Base-by-base conservation (phyloP, 768 basidiomycete species). In the Aureoboletus auriporus region DNA sequence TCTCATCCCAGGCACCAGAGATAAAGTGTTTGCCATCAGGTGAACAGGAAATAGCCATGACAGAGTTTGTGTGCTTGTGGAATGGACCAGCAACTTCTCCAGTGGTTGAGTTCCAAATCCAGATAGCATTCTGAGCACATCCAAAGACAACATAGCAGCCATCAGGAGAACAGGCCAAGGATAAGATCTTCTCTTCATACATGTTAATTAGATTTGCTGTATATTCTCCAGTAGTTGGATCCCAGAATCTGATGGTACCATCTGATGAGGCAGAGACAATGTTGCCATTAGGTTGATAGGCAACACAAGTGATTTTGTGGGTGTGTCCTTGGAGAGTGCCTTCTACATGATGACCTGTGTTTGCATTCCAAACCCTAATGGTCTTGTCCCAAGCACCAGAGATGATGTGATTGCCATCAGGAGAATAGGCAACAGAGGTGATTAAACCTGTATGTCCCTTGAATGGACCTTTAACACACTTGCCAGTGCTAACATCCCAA, bases 161-260 rank as follows among this genome's bases (percentile, higher is more conserved):
- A 53, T 60, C 39, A 34, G 55, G 60, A 39, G 67, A 68, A 29
- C 57, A 52, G 4, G 51, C 55, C 42, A 63, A 37, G 36, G 58
- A 53, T 3, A 37, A 40, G 2, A 65, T 46, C 40, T 31, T 44
- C 45, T 41, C 40, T 36, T 49, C 53, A 14, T 67, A 56, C 12
- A 42, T 59, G 8, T 54, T n/a, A 23, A 60, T 47, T 39, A 54
- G 58, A 27, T 39, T 50, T 44, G 47, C 49, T 29, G 60, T 20
- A 52, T 51, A 46, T 28, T 39, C n/a, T 47, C 49, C 28, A 45
- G 47, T 50, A 27, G 27, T 28, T 46, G 54, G 12, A 36, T 61
- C 17, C 65, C 59, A 68, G 9, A 64, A 16, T n/a, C 47, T 53
- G 23, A 66, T 55, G 20, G 59, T 64, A 0, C 29, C 3, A 11